Conservation (phyloP, 2,329 filamentous ascomycete species). For the Ophiostoma australiae region DNA sequence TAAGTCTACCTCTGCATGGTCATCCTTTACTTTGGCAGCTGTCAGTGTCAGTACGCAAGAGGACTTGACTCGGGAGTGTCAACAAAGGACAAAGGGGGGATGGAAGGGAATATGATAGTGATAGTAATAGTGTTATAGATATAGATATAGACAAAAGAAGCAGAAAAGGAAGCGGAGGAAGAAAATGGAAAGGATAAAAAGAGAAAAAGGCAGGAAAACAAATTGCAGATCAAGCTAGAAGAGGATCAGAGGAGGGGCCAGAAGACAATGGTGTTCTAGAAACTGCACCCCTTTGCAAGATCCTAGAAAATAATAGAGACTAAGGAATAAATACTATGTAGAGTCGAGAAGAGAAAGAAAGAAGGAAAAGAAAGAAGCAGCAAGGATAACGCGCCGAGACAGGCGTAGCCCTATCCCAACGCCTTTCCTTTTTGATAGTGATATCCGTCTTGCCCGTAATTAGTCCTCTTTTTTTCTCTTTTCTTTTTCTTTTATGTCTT, state of each 20-base stretch:
- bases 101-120: neutral
- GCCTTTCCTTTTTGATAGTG: constrained; percentile 17
- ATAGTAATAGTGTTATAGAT: neutral
- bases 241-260: neutral
- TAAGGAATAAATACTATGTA: neutral
- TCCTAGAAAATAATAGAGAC: neutral
- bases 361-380: neutral
- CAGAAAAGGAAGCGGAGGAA: neutral
- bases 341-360: neutral
- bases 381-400: constrained; percentile 24
- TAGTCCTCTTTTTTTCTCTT: neutral
- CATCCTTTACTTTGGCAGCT: neutral
- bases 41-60: neutral
- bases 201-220: neutral
- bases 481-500: neutral
- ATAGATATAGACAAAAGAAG: neutral
- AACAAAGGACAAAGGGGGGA: neutral
- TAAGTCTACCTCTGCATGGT: neutral
- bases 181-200: neutral
- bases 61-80: constrained; percentile 5
- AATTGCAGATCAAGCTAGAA: neutral
- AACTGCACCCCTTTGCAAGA: neutral
- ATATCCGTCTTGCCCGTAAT: constrained; percentile 1
- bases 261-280: constrained; percentile 8
- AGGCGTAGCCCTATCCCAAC: constrained; percentile 20